phyloP scores from a whole-genome alignment of 116 monocot species.

The Iris pallida region DNA sequence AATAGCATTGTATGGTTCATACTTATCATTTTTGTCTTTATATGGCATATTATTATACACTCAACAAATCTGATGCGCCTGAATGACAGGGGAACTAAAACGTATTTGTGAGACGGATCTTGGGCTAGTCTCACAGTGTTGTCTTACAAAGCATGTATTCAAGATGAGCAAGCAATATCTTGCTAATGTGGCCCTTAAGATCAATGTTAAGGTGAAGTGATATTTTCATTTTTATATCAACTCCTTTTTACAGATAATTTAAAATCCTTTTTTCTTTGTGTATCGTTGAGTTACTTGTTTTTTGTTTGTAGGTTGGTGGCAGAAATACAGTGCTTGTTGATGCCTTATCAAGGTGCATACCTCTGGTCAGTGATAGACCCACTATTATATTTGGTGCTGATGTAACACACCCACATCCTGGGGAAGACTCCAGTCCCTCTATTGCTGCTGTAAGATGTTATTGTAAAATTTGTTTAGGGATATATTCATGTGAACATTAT shows the following conservation, averaged over 20 bases:
- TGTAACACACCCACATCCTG: constrained; percentile 91
- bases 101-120: constrained; percentile 59
- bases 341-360: constrained; percentile 56
- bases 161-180: constrained; percentile 47
- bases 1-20: not conserved
- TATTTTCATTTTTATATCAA: not conserved
- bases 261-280: not conserved
- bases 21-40: not conserved
- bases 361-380: constrained; percentile 55
- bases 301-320: constrained; percentile 58
- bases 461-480: not conserved
- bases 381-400: constrained; percentile 96
- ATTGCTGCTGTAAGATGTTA: constrained; percentile 43
- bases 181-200: constrained; percentile 54
- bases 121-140: constrained; percentile 59
- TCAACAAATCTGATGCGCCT: not conserved
- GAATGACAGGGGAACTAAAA: constrained; percentile 44
- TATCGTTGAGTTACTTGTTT: not conserved
- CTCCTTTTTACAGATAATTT: not conserved
- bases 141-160: constrained; percentile 56
- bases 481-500: not conserved
- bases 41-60: not conserved
- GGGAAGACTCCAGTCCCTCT: constrained; percentile 59
- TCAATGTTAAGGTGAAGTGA: constrained; percentile 45
- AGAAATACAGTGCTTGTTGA: constrained; percentile 76